Evolutionary conservation across 257 asterid genomes (phyloP), one percentile per base, ranked within the genome.

Genomic region (Rubia yunnanensis): DNA sequence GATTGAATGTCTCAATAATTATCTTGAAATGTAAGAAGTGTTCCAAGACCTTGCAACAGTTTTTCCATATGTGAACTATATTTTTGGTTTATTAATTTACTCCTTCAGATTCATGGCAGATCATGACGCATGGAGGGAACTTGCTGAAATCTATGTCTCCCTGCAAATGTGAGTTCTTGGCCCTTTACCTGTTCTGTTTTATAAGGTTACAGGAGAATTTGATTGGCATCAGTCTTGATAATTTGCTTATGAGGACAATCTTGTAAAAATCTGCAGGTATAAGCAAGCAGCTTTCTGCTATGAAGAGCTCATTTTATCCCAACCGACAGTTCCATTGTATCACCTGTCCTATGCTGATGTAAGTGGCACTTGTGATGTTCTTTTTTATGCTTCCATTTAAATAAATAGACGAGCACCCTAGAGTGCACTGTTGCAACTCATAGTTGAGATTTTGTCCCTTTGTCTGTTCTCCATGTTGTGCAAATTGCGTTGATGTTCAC

Each of bases 41-140:
- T 60, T 41, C 61, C 22, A 60, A 38, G 59, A 4, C 60, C 49
- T 65, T 63, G 69, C 64, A 66, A 56, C 69, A 9, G 32, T 67
- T 57, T 53, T 69, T 50, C 60, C 30, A 39, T 41, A 54, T 56
- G 61, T 35, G 18, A 41, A 38, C 65, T 17, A 63, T 55, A 64
- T 60, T 50, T 53, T 28, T 62, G 54, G 46, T 49, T 71, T 53
- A 71, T 66, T 69, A 49, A 26, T 78, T 73, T 72, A 41, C 67
- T 62, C 75, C 64, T 78, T 74, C 83, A 94, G 99, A 83, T 94
- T 94, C 86, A 94, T 94, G 98, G 92, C 96, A 79, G 99, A 94
- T 78, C 87, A 86, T 60, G 99, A 90, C 72, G 98, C 97, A 46
- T 94, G 99, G 99, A 94, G 98, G 76, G 98, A 94, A 80, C 91